Conservation (phyloP, 2,329 filamentous ascomycete species). For the Periconia digitata region DNA sequence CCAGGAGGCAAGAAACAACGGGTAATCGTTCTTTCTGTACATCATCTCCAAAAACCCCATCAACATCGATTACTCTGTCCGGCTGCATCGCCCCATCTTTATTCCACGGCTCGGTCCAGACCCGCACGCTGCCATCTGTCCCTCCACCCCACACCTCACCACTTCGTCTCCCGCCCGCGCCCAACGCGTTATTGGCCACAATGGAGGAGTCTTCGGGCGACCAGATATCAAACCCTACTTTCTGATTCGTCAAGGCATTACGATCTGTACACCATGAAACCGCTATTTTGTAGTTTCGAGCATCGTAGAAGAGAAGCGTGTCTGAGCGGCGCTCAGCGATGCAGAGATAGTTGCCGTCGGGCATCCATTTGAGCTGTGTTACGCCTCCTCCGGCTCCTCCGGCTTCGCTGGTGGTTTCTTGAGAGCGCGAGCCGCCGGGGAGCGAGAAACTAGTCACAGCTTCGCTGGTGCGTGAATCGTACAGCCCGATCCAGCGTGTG, state of each 20-base stretch:
- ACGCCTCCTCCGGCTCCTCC: slow-evolving; percentile 44
- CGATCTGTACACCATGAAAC: slow-evolving; percentile 53
- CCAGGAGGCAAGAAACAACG: slow-evolving; percentile 27
- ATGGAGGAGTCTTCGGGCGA: too few species aligned
- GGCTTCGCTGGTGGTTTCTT: slow-evolving; percentile 5
- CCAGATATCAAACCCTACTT: slow-evolving; percentile 58
- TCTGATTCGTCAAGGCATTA: slow-evolving; percentile 54
- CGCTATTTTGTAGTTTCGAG: slow-evolving; percentile 55
- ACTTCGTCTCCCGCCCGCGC: slow-evolving; percentile 18
- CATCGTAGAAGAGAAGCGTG: slow-evolving; percentile 60
- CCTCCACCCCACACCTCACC: slow-evolving; percentile 63
- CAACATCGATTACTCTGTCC: slow-evolving; percentile 30
- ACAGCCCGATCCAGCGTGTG: slow-evolving; percentile 58
- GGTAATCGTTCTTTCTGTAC: slow-evolving; percentile 3
- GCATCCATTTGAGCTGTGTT: slow-evolving; percentile 59
- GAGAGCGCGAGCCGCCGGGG: slow-evolving; percentile 18
- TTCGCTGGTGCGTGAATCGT: slow-evolving; percentile 54
- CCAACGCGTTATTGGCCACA: slow-evolving; percentile 30
- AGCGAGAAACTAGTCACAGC: slow-evolving; percentile 56
- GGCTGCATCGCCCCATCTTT: slow-evolving; percentile 40
- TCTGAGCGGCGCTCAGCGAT: slow-evolving; percentile 60
- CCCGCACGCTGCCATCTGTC: slow-evolving; percentile 41
- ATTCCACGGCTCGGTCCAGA: slow-evolving; percentile 23
- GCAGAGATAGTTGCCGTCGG: slow-evolving; percentile 60
- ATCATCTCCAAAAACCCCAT: slow-evolving; percentile 1